Evolutionary conservation across 2,329 filamentous ascomycete genomes (phyloP), one percentile per base, ranked within the genome.

Genomic region (Biscogniauxia mediterranea): DNA sequence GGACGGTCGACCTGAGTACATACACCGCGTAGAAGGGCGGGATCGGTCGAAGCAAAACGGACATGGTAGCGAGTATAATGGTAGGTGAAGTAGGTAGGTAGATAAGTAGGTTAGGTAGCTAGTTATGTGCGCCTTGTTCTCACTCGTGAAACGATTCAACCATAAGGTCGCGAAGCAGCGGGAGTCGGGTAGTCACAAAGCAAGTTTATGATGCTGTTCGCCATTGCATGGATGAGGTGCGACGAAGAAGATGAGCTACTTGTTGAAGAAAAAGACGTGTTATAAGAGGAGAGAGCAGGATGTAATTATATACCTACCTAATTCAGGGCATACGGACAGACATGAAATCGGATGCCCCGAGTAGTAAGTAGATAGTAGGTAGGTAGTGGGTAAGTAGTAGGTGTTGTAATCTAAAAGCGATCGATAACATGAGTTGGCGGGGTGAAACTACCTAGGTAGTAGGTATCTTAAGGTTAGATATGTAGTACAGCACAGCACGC

Each of bases 21-120:
- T 99, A 98, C 73, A 95, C 96, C 68, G 91, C 92, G 73, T 98
- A 98, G 66, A 97, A 89, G 1, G 93, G 89, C 9, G 94, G 94
- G 21, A 98, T 92, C 0, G 82, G 87, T 68, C 81, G 85, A 21
- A 74, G 64, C 54, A 78, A 68, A 42, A 74, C 71, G 13, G 77
- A 67, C 79, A 83, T 83, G 64, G 56, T 71, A 55, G 20, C 49
- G 38, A 46, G 6, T 1, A n/a, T 46, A 17, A 21, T 19, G 5
- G 13, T 54, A 15, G 59, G 28, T 9, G 28, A 13, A 32, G 28
- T 6, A 32, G 11, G 28, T 32, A 32, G 28, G 28, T 32, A 13
- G 3, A 9, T 32, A 32, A 6, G 28, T 32, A 32, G 26, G 26
- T 28, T 8, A 28, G 28, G 7, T 32, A 32, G 11, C 3, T 13